Conservation (phyloP, 2,329 filamentous ascomycete species). For the Aspergillus aculeatus region DNA sequence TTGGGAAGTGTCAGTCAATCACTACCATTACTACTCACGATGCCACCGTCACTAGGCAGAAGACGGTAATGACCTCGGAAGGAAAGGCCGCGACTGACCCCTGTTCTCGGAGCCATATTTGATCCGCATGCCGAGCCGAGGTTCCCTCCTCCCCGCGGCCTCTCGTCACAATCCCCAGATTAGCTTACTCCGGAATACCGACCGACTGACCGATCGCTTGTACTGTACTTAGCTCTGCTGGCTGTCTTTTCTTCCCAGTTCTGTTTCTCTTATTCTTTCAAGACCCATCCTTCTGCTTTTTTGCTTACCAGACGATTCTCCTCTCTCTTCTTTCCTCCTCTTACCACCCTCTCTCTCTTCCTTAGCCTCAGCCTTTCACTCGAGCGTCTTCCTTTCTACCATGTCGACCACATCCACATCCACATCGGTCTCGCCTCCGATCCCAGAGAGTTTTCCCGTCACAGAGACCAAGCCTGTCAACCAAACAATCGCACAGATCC, state of each 20-base stretch:
- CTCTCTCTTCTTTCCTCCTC: constrained; percentile 3
- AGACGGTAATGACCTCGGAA: background rate
- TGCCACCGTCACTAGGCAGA: background rate
- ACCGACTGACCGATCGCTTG: background rate
- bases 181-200: background rate
- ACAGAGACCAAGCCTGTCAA: constrained; percentile 34
- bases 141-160: constrained; percentile 7
- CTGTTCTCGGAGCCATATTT: background rate
- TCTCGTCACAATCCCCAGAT: background rate
- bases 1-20: background rate
- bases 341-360: constrained; percentile 1
- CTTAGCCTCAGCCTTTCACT: background rate
- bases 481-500: constrained; percentile 62
- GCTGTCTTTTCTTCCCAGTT: constrained; percentile 6
- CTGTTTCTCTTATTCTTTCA: background rate
- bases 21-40: background rate
- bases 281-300: background rate
- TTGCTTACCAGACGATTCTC: background rate
- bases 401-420: constrained; percentile 33
- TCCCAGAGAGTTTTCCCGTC: constrained; percentile 31
- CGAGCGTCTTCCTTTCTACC: constrained; percentile 13
- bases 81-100: background rate
- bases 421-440: constrained; percentile 27
- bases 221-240: constrained; percentile 7
- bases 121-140: background rate